Conservation (phyloP, 805 yeast species). For the Candida ficus region DNA sequence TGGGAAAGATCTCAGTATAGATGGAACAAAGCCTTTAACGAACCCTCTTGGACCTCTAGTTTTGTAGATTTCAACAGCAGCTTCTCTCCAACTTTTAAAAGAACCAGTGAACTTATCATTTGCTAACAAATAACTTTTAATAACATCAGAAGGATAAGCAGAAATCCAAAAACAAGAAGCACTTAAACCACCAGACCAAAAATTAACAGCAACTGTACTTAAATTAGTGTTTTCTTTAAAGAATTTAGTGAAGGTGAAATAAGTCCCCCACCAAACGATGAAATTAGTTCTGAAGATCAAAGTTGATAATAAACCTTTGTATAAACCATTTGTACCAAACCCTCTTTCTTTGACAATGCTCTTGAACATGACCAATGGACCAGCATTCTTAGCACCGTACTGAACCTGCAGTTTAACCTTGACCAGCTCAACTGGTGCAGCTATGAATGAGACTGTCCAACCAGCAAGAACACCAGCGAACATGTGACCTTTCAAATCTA, state of each 20-base stretch:
- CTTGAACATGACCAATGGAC: constrained; percentile 73
- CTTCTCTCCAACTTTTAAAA: constrained; percentile 66
- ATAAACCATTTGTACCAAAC: constrained; percentile 63
- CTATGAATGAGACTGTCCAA: constrained; percentile 90
- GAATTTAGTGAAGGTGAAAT: constrained; percentile 69
- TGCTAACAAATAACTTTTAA: constrained; percentile 80
- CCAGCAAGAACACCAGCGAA: constrained; percentile 79
- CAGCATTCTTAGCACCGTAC: constrained; percentile 67
- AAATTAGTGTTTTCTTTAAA: constrained; percentile 60
- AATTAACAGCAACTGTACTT: constrained; percentile 68
- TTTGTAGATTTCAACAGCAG: constrained; percentile 61
- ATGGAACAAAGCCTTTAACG: constrained; percentile 76
- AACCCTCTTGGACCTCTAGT: constrained; percentile 65
- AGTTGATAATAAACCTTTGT: constrained; percentile 80
- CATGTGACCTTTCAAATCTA: constrained; percentile 72
- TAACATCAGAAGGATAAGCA: constrained; percentile 86
- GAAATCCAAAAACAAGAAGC: constrained; percentile 86
- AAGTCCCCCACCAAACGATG: constrained; percentile 92
- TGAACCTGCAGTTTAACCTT: constrained; percentile 89
- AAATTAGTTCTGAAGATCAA: constrained; percentile 85
- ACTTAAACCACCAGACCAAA: constrained; percentile 88
- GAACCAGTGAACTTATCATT: constrained; percentile 70
- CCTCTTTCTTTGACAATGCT: constrained; percentile 49
- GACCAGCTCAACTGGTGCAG: constrained; percentile 88
- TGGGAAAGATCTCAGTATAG: constrained; percentile 80